Percentiles rank a stretch among this genome's conserved stretches.
These are phyloP conservation scores for Pseudopediastrum boryanum DNA, from an alignment of 139 green algal genomes.

Conservation along the genomic window DNA sequence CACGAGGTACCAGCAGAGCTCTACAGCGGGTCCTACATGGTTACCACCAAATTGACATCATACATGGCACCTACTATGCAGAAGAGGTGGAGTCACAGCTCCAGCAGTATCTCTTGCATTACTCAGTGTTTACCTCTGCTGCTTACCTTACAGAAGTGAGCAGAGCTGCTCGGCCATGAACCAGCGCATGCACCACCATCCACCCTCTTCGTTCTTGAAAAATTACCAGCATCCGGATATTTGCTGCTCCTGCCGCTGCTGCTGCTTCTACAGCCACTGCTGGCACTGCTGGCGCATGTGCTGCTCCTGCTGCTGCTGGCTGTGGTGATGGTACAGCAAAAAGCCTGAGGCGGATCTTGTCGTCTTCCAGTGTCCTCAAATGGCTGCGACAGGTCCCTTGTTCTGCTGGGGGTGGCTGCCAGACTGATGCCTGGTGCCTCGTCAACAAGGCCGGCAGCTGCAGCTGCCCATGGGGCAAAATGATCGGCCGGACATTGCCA, in stretches of 20 bases:
- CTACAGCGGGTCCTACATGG: too few relatives aligned
- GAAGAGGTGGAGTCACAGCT: too few relatives aligned
- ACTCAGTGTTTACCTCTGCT: background rate
- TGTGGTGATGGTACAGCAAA: background rate
- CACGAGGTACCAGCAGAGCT: too few relatives aligned
- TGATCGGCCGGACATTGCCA: too few relatives aligned
- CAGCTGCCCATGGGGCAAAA: background rate
- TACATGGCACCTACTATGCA: too few relatives aligned
- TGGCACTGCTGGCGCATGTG: background rate
- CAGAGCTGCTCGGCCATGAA: background rate
- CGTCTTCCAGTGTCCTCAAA: background rate
- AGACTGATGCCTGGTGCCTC: background rate
- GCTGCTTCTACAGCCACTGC: background rate
- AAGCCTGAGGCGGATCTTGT: background rate
- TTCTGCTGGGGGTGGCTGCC: background rate
- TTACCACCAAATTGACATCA: too few relatives aligned
- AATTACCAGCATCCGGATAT: too few relatives aligned
- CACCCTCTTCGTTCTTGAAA: background rate
- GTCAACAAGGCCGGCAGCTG: background rate
- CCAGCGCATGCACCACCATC: too few relatives aligned
- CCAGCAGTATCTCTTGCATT: too few relatives aligned
- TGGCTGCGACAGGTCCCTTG: too few relatives aligned
- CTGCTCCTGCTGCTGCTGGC: background rate
- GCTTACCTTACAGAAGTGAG: background rate
- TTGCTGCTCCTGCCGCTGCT: background rate